Percentiles rank a stretch among this genome's conserved stretches.
Conservation (phyloP, 2,329 filamentous ascomycete species). For the Emmonsiellopsis sp. region DNA sequence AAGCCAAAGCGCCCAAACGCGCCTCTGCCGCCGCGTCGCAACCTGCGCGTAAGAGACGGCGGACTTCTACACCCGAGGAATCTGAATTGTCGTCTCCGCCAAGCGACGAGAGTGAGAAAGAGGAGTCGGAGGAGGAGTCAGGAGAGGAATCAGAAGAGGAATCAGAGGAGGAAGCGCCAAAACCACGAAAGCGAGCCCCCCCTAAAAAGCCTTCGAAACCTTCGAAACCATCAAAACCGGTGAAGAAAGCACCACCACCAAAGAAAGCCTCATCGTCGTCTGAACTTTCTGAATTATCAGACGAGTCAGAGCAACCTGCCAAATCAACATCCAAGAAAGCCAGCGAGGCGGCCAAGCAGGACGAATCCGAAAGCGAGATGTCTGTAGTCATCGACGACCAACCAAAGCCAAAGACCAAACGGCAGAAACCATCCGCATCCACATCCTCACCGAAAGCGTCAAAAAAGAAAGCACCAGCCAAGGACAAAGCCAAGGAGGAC, state of each 20-base stretch:
- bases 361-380: slow-evolving; percentile 54
- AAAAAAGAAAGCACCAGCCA: slow-evolving; percentile 29
- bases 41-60: slow-evolving; percentile 26
- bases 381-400: slow-evolving; percentile 71
- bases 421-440: slow-evolving; percentile 17
- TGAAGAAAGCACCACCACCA: neutral
- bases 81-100: slow-evolving; percentile 10
- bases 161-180: slow-evolving; percentile 6
- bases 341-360: slow-evolving; percentile 32
- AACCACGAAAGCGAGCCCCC: slow-evolving; percentile 6
- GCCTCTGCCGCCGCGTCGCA: slow-evolving; percentile 15
- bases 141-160: slow-evolving; percentile 4
- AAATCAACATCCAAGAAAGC: slow-evolving; percentile 6
- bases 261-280: slow-evolving; percentile 3
- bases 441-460: slow-evolving; percentile 17
- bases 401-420: slow-evolving; percentile 36
- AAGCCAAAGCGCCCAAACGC: slow-evolving; percentile 20
- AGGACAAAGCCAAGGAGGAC: slow-evolving; percentile 33
- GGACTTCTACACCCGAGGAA: slow-evolving; percentile 19
- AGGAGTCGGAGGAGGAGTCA: slow-evolving; percentile 10
- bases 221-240: slow-evolving; percentile 9
- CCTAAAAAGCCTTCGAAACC: neutral
- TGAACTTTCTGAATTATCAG: slow-evolving; percentile 9
- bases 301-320: slow-evolving; percentile 6
- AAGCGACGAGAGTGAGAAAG: slow-evolving; percentile 17